phyloP scores from a whole-genome alignment of 1,284 basidiomycete genomes.

The Malassezia arunalokei region DNA sequence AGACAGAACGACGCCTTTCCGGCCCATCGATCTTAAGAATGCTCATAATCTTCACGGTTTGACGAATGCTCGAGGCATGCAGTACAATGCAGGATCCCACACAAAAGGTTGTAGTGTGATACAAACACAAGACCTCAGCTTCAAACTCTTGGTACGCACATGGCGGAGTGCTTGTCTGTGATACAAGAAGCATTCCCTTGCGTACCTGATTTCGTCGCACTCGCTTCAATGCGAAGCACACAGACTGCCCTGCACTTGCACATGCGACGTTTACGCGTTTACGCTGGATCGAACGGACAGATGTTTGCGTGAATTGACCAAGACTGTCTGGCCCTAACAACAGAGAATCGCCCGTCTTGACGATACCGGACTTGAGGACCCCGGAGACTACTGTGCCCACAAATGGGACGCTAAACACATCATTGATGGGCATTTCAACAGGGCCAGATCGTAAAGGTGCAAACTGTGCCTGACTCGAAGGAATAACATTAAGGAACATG shows the following conservation, averaged over 20 bases:
- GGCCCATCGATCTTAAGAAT: conserved; percentile 32
- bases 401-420: conserved; percentile 61
- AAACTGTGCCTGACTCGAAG: conserved; percentile 36
- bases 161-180: conserved; percentile 22
- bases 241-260: conserved; percentile 83
- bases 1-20: conserved; percentile 13
- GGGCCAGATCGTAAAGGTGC: conserved; percentile 54
- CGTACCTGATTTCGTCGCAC: conserved; percentile 68
- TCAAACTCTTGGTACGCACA: conserved; percentile 36
- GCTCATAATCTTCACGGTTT: conserved; percentile 38
- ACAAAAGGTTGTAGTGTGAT: conserved; percentile 40
- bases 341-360: conserved; percentile 55
- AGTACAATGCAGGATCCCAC: conserved; percentile 43
- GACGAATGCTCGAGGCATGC: conserved; percentile 39
- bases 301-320: conserved; percentile 70
- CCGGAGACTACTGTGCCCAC: conserved; percentile 92
- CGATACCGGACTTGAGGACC: conserved; percentile 54
- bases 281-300: conserved; percentile 82
- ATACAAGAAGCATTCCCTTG: conserved; percentile 63
- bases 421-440: conserved; percentile 58
- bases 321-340: conserved; percentile 84
- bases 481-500: conserved; percentile 46
- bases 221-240: conserved; percentile 82
- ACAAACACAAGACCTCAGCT: conserved; percentile 42
- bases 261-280: conserved; percentile 72